Conservation (phyloP, 257 asterid genomes). For the Solanum clarkiae region DNA sequence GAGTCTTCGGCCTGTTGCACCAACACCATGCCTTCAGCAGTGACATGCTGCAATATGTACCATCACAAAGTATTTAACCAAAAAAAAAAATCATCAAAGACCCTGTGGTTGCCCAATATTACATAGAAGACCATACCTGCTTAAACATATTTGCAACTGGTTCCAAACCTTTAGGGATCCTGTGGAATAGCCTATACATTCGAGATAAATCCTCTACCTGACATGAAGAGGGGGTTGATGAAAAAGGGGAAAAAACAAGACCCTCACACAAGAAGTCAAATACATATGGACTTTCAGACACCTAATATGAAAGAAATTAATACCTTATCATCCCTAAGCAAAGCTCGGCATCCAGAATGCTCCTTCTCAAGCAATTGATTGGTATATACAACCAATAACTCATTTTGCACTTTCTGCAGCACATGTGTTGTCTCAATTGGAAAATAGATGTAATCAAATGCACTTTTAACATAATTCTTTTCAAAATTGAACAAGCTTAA, state of each 20-base stretch:
- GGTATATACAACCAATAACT: slow-evolving; percentile 24
- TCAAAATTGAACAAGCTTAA: not conserved
- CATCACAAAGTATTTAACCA: not conserved
- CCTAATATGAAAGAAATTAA: not conserved
- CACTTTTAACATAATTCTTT: not conserved
- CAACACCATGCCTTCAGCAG: slow-evolving; percentile 35
- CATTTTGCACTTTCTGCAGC: slow-evolving; percentile 25
- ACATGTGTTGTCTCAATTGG: not conserved
- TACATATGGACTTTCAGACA: not conserved
- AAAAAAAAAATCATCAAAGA: not conserved
- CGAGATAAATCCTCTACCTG: slow-evolving; percentile 51
- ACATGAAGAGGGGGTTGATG: not conserved
- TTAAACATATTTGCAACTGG: slow-evolving; percentile 27
- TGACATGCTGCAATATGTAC: slow-evolving; percentile 31
- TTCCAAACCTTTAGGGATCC: slow-evolving; percentile 25
- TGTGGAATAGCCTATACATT: slow-evolving; percentile 41
- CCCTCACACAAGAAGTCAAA: not conserved
- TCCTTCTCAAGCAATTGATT: slow-evolving; percentile 46
- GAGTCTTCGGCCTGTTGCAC: slow-evolving; percentile 51
- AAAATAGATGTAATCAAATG: not conserved
- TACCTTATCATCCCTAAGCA: slow-evolving; percentile 52
- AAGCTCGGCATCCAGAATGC: slow-evolving; percentile 46
- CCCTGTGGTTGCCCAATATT: not conserved
- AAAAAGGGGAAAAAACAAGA: not conserved
- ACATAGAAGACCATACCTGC: slow-evolving; percentile 22